A percentile compares a stretch with the other conserved stretches of the same genome.
phyloP scores from a whole-genome alignment of 768 basidiomycete species.

The Suillus brevipes region DNA sequence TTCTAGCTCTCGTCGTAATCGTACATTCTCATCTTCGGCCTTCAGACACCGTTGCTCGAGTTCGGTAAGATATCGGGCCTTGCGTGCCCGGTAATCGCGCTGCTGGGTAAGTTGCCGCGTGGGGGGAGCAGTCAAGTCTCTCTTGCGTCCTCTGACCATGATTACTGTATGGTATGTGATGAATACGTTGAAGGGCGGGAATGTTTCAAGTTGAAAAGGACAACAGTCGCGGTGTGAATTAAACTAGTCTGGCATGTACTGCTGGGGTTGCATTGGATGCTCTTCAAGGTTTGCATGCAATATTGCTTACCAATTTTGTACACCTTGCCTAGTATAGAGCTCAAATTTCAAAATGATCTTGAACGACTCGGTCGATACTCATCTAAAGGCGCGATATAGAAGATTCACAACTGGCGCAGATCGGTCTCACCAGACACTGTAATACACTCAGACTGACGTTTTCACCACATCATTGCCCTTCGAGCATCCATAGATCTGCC shows the following conservation, averaged over 20 bases:
- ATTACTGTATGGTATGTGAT: not conserved
- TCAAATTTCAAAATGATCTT: too few relatives aligned
- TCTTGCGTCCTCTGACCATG: constrained; percentile 69
- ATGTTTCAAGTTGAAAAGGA: too few relatives aligned
- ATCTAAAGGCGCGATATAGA: too few relatives aligned
- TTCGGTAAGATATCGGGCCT: constrained; percentile 54
- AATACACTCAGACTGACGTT: not conserved
- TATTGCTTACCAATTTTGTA: not conserved
- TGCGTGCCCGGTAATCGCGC: constrained; percentile 64
- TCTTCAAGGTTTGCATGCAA: not conserved
- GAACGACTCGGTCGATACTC: too few relatives aligned
- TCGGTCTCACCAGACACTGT: not conserved
- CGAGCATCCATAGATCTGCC: not conserved
- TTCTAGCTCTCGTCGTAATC: constrained; percentile 50
- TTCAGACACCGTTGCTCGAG: constrained; percentile 55
- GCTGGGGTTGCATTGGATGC: not conserved
- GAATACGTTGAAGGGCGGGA: not conserved
- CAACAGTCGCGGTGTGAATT: not conserved
- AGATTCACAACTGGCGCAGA: too few relatives aligned
- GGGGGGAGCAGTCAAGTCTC: constrained; percentile 60
- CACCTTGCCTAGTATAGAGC: not conserved
- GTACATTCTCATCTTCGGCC: constrained; percentile 55
- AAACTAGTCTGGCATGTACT: not conserved
- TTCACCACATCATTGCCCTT: not conserved
- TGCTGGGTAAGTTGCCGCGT: constrained; percentile 61